Base-by-base conservation (phyloP, 352 stramenopile species). In the Elongisporangium anandrum region DNA sequence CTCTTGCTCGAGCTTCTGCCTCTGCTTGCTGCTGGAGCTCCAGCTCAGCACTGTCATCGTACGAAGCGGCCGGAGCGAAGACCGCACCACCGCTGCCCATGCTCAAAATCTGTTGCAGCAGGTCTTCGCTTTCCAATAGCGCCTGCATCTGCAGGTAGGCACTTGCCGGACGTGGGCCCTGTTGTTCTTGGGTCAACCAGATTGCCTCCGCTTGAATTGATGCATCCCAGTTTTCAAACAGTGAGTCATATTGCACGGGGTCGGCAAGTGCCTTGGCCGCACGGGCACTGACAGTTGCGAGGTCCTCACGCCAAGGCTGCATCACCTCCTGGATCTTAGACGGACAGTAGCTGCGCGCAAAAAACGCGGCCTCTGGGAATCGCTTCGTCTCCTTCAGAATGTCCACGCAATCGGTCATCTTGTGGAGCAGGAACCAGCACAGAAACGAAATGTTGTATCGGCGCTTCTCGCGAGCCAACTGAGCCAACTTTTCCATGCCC, bases 341-440 rank as follows among this genome's bases (percentile, higher is more conserved):
- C 49, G 98, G 98, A 26, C 97, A 85, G 73, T 99, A 99, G 26
- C 96, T 99, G 49, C 97, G 90, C 15, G 97, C 95, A 75, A 99
- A 98, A 75, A 99, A 98, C 0, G 97, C 97, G 20, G 98, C 97
- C 70, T 99, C 97, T 7, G 98, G 96, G 52, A 99, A 84, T 41
- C 97, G 82, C 61, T 98, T 97, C 0, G 93, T 97, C 45, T 95
- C 80, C 54, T 98, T 88, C 34, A 99, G 81, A 57, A 99, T 77
- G 51, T 98, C 81, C 45, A 98, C 85, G 67, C 97, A 99, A 22
- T 97, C 90, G 45, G 96, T 94, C n/a, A 97, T 90, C 57, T 98
- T 94, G 47, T 94, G 89, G 38, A 98, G 92, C 24, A 99, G 66
- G n/a, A 99, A 79, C 72, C 92, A 93, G 24, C 93, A 95, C 10